phyloP scores from a whole-genome alignment of 1,284 basidiomycete species.

The Trametes polyzona region DNA sequence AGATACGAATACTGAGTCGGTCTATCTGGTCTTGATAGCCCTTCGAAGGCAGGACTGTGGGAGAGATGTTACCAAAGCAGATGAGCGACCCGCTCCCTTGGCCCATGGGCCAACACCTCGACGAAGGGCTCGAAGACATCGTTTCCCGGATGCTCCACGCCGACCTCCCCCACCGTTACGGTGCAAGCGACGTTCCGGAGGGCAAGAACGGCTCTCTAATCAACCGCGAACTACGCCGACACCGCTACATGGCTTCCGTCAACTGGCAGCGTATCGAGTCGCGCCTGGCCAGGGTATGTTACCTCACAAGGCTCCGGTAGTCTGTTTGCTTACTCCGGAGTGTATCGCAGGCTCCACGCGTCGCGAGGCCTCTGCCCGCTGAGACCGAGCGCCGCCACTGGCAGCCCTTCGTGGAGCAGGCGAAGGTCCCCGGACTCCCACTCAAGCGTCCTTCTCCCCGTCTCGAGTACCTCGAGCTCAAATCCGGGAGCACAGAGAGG shows the following conservation, averaged over 20 bases:
- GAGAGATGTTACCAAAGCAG: neutral
- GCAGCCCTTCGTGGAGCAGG: neutral
- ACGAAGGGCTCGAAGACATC: conserved; percentile 14
- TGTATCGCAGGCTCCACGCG: conserved; percentile 8
- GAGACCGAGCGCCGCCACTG: neutral
- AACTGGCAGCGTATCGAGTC: conserved; percentile 17
- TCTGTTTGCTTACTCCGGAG: neutral
- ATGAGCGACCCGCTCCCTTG: neutral
- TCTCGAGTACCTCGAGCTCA: conserved; percentile 5
- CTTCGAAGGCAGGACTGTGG: neutral
- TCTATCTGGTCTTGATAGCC: neutral
- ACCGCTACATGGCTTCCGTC: conserved; percentile 30
- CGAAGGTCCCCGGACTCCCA: conserved; percentile 11
- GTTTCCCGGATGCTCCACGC: conserved; percentile 30
- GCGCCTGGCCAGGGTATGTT: conserved; percentile 18
- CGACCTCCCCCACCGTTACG: conserved; percentile 15
- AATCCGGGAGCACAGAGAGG: neutral
- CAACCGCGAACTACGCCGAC: conserved; percentile 26
- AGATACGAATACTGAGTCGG: neutral
- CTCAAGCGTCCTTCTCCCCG: conserved; percentile 6
- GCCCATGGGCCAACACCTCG: neutral
- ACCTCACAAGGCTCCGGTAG: conserved; percentile 38
- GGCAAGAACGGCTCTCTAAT: conserved; percentile 11
- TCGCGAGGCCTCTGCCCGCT: neutral
- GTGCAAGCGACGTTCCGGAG: conserved; percentile 22